Conservation (phyloP, 2,329 filamentous ascomycete species). For the Sporothrix phasma region DNA sequence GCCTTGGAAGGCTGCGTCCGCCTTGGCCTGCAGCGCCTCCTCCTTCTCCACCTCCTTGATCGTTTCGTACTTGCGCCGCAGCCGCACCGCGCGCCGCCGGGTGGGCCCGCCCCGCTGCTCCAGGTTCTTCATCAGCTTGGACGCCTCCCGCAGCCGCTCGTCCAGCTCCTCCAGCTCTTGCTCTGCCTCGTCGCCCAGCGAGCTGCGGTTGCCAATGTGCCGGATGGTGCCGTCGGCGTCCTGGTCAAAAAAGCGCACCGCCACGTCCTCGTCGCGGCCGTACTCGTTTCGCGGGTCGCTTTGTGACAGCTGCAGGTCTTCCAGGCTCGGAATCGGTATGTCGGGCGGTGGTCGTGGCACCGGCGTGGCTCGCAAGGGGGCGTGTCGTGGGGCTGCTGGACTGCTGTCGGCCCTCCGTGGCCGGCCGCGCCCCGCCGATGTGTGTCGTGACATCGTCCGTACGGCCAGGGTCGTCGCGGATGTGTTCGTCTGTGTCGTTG, state of each 20-base stretch:
- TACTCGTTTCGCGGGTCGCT: background rate
- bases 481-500: background rate
- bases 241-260: conserved; percentile 41
- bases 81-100: conserved; percentile 10
- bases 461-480: background rate
- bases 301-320: conserved; percentile 6
- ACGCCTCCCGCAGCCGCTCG: conserved; percentile 22
- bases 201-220: conserved; percentile 31
- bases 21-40: conserved; percentile 21
- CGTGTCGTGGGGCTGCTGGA: background rate
- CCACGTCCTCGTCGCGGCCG: conserved; percentile 16
- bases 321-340: background rate
- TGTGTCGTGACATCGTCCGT: background rate
- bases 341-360: background rate
- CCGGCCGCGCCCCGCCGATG: background rate
- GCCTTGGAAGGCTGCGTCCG: background rate
- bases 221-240: conserved; percentile 29
- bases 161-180: conserved; percentile 30
- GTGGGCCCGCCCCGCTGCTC: conserved; percentile 17
- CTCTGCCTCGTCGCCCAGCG: conserved; percentile 32
- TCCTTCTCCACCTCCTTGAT: conserved; percentile 19
- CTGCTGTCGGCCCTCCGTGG: background rate
- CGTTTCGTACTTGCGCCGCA: conserved; percentile 16
- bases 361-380: background rate
- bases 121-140: conserved; percentile 22